A percentile compares a stretch with the other conserved stretches of the same genome.
Conservation (phyloP, 2,329 filamentous ascomycete species). For the Curvularia sp. region DNA sequence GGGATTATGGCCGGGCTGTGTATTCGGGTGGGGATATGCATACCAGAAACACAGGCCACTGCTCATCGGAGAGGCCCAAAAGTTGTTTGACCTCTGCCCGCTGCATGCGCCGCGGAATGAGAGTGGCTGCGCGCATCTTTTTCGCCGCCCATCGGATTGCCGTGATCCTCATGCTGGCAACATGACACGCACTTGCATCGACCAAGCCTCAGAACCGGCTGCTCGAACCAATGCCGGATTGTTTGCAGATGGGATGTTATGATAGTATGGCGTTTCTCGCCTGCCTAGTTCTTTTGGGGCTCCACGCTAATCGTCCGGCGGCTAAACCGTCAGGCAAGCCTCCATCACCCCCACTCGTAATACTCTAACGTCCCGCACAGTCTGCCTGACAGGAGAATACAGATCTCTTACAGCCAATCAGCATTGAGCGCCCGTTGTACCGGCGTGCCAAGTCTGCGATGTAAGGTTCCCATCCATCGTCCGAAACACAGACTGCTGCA, state of each 20-base stretch:
- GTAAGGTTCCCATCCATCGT: background rate
- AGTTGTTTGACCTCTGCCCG: background rate
- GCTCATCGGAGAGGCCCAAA: conserved; percentile 9
- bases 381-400: background rate
- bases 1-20: too few species aligned
- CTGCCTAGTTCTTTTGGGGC: background rate
- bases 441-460: background rate
- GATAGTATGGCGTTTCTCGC: background rate
- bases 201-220: background rate
- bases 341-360: background rate
- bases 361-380: background rate
- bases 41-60: conserved; percentile 15
- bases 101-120: conserved; percentile 5
- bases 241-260: background rate
- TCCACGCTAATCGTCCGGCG: background rate
- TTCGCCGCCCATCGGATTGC: conserved; percentile 1
- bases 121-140: background rate
- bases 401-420: background rate
- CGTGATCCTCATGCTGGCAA: conserved; percentile 10
- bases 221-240: background rate
- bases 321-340: background rate
- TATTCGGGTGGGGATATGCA: background rate
- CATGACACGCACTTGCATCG: conserved; percentile 1
- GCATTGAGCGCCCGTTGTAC: background rate
- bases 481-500: background rate